Evolutionary conservation across 2,329 filamentous ascomycete species (phyloP).

Genomic region (Xylariaceae sp.): DNA sequence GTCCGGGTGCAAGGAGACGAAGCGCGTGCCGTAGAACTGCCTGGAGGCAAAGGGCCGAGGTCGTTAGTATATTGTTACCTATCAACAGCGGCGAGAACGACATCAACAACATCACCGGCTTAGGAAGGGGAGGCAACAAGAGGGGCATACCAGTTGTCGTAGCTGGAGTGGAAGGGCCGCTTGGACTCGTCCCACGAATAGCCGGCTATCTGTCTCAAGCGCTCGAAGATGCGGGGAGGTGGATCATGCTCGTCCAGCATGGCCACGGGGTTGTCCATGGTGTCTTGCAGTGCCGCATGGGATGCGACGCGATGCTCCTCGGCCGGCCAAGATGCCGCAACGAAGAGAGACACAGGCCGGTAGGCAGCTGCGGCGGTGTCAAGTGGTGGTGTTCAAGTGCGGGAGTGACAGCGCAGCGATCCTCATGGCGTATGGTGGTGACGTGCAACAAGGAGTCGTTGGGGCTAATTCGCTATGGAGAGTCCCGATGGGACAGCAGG

Average conservation of each 20-base stretch:
- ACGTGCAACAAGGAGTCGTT: too few relatives aligned
- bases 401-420: too few relatives aligned
- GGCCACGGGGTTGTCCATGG: conserved; percentile 51
- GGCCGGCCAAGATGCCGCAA: background rate
- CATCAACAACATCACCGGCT: conserved; percentile 3
- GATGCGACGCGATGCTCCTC: too few relatives aligned
- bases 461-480: too few relatives aligned
- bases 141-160: conserved; percentile 73
- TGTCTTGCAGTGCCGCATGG: conserved; percentile 24
- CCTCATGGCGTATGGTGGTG: too few relatives aligned
- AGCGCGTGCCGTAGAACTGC: conserved; percentile 66
- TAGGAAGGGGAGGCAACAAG: background rate
- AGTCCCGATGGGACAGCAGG: too few relatives aligned
- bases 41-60: conserved; percentile 32
- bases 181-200: conserved; percentile 73
- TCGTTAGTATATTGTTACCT: too few relatives aligned
- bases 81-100: background rate
- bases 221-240: conserved; percentile 68
- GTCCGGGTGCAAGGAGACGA: conserved; percentile 49
- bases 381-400: too few relatives aligned
- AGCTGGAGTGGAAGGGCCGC: conserved; percentile 62
- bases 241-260: conserved; percentile 58
- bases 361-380: background rate
- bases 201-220: conserved; percentile 68
- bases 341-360: background rate